Base-by-base conservation (phyloP, 108 stramenopile genomes). In the Skeletonema menzelii region DNA sequence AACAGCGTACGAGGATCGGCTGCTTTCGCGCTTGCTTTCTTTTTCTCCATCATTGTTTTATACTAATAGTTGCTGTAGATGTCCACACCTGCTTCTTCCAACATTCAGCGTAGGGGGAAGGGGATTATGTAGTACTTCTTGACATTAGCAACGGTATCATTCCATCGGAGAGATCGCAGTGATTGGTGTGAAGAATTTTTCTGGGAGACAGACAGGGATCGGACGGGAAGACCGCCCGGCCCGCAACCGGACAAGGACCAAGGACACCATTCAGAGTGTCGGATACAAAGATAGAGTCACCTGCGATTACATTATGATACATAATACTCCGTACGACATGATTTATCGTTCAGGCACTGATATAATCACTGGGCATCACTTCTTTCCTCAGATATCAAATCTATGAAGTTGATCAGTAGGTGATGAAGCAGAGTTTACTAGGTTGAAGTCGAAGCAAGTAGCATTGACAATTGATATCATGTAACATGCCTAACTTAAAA, bases 1-100 rank as follows among this genome's bases (percentile, higher is more conserved):
- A 95, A 95, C 22, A 95, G 70, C 8, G 77, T 78, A 0, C 76
- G 69, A 13, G 73, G 73, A 60, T 74, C 73, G 44, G 73, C 59
- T 19, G 67, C 30, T 56, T 68, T 68, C 22, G 30, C 20, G 31
- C 56, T 65, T 53, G 49, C 49, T 22, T 53, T 53, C 49, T 22
- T 20, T 53, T 53, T 53, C 49, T 53, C 49, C 49, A 53, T 53
- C 49, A 53, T 53, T 53, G n/a, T 53, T 20, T 8, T 22, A 7
- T 7, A 3, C 0, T 7, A 7, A 30, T 30, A 4, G 15, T n/a
- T 10, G 40, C 40, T 15, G 15, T 42, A 15, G 14, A n/a, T 42
- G 4, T 42, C 1, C 40, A 42, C 15, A 20, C 49, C 49, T 24
- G 19, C 22, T 53, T 8, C 44, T 8, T 17, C 44, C 6, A 22